These are phyloP conservation scores for Irpex rosettiformis DNA, from an alignment of 1,284 basidiomycete genomes.

Conservation along the genomic window DNA sequence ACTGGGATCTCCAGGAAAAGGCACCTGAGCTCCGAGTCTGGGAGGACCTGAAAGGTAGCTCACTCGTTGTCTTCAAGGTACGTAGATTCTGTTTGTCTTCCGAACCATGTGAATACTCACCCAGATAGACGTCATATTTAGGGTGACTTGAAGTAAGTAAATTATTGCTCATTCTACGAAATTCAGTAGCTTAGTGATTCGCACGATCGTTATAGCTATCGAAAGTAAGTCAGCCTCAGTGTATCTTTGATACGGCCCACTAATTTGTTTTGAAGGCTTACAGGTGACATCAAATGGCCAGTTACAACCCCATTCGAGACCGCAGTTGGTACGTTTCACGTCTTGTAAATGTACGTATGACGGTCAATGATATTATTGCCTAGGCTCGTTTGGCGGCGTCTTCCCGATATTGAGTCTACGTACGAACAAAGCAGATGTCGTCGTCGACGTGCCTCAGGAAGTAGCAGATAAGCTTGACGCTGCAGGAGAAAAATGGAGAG, in stretches of 20 bases:
- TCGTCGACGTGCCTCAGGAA: conserved; percentile 71
- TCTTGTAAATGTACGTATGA: no score
- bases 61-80: conserved; percentile 91
- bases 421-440: conserved; percentile 96
- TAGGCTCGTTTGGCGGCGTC: conserved; percentile 76
- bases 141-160: conserved; percentile 84
- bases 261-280: conserved; percentile 55
- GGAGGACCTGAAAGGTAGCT: conserved; percentile 56
- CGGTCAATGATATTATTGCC: no score
- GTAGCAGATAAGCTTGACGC: conserved; percentile 65
- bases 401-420: conserved; percentile 84
- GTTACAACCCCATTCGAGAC: conserved; percentile 74
- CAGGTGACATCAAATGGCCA: conserved; percentile 89
- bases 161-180: no score
- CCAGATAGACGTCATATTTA: conserved; percentile 22
- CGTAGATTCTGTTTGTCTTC: conserved; percentile 9
- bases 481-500: conserved; percentile 74
- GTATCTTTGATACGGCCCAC: conserved; percentile 28
- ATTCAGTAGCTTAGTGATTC: no score
- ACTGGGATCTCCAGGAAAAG: conserved; percentile 71
- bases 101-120: not conserved
- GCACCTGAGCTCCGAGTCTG: conserved; percentile 66
- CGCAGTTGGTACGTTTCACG: conserved; percentile 63
- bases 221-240: conserved; percentile 57
- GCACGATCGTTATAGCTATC: conserved; percentile 69